Evolutionary conservation across 768 basidiomycete genomes (phyloP).

Genomic region (Lactifluus echinatus): DNA sequence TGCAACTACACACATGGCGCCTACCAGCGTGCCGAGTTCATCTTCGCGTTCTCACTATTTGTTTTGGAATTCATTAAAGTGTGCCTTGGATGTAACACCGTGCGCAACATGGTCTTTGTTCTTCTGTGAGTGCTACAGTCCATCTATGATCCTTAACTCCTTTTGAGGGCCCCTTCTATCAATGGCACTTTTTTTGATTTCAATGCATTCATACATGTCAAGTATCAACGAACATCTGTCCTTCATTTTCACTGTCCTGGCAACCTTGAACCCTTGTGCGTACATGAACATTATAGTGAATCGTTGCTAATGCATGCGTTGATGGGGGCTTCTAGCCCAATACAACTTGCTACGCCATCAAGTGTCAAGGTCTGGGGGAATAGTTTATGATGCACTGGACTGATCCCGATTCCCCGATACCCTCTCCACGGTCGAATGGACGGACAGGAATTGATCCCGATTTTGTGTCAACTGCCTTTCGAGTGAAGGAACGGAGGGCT

Average conservation of each 20-base stretch:
- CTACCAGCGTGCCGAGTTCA: neutral
- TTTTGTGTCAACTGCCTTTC: too few relatives aligned
- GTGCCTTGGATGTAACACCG: too few relatives aligned
- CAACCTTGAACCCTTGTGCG: neutral
- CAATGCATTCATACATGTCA: neutral
- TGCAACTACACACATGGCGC: neutral
- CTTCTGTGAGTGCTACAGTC: neutral
- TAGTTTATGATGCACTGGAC: neutral
- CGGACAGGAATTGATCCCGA: neutral
- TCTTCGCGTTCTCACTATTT: neutral
- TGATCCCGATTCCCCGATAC: neutral
- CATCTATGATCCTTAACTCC: neutral
- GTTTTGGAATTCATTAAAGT: too few relatives aligned
- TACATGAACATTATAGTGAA: neutral
- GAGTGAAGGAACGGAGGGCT: too few relatives aligned
- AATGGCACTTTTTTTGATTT: neutral
- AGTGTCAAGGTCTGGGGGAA: neutral
- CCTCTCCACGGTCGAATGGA: neutral
- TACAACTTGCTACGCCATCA: neutral
- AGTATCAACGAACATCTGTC: neutral
- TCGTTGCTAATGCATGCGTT: neutral
- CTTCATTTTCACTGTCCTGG: neutral
- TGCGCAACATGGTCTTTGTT: too few relatives aligned
- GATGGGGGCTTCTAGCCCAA: neutral
- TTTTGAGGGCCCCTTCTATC: neutral